phyloP scores from a whole-genome alignment of 352 stramenopile species.

The Pythium apleroticum region DNA sequence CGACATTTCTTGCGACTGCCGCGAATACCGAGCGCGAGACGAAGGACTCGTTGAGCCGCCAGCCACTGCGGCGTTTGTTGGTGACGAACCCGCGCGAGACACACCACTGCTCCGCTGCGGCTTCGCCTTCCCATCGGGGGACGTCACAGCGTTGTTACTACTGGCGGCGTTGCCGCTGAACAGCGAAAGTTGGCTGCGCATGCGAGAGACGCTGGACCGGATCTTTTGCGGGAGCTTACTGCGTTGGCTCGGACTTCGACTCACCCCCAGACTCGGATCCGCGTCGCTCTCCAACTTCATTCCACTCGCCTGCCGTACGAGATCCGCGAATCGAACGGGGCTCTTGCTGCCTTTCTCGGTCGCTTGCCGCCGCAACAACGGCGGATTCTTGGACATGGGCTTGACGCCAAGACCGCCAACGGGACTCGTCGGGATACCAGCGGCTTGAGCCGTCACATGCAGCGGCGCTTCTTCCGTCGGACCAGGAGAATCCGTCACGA shows the following conservation, averaged over 20 bases:
- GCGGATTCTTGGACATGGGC: neutral
- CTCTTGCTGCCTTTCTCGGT: conserved; percentile 6
- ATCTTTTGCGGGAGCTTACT: conserved; percentile 56
- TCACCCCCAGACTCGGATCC: neutral
- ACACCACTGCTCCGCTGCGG: neutral
- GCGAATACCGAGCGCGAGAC: conserved; percentile 33
- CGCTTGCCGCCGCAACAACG: conserved; percentile 4
- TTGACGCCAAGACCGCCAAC: neutral
- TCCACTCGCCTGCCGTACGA: neutral
- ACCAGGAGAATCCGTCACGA: neutral
- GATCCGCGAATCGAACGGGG: conserved; percentile 15
- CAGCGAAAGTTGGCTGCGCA: conserved; percentile 48
- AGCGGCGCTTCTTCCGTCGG: neutral
- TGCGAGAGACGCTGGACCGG: conserved; percentile 43
- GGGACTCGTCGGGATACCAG: neutral
- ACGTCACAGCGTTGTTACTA: conserved; percentile 19
- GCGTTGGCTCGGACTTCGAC: neutral
- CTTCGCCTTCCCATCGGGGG: conserved; percentile 3
- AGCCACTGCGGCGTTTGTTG: conserved; percentile 14
- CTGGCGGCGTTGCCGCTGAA: conserved; percentile 16
- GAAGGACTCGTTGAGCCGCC: neutral
- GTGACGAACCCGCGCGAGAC: neutral
- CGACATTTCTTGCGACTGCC: conserved; percentile 37
- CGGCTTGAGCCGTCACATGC: neutral
- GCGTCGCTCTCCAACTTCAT: neutral